phyloP scores from a whole-genome alignment of 2,329 filamentous ascomycete species.

The Drechslerella coelobrocha region DNA sequence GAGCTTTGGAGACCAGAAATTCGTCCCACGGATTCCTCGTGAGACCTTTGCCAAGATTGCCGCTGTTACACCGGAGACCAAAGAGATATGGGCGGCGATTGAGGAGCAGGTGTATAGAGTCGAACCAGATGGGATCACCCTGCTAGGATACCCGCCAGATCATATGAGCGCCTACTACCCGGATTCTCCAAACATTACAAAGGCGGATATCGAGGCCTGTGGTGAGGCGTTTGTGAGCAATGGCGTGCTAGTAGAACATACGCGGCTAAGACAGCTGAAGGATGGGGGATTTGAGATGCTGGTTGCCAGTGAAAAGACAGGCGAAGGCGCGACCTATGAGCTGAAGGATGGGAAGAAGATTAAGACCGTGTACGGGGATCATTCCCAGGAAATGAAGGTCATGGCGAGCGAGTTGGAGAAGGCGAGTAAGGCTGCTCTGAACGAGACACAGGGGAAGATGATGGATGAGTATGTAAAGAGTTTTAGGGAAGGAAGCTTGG shows the following conservation, averaged over 20 bases:
- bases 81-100: constrained; percentile 71
- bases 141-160: constrained; percentile 75
- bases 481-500: constrained; percentile 75
- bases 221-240: constrained; percentile 76
- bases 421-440: constrained; percentile 73
- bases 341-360: constrained; percentile 68
- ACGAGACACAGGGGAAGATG: constrained; percentile 77
- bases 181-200: constrained; percentile 74
- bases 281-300: constrained; percentile 73
- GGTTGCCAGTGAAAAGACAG: constrained; percentile 56
- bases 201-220: constrained; percentile 75
- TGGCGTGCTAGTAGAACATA: constrained; percentile 76
- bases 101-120: constrained; percentile 75
- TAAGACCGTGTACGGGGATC: constrained; percentile 76
- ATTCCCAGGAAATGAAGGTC: constrained; percentile 73
- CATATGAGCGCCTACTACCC: constrained; percentile 86
- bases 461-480: constrained; percentile 75
- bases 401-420: constrained; percentile 72
- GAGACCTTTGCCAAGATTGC: constrained; percentile 71
- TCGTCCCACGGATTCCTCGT: constrained; percentile 74
- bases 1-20: constrained; percentile 81
- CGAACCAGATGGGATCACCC: constrained; percentile 65
- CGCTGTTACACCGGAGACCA: constrained; percentile 66
- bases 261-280: constrained; percentile 69
- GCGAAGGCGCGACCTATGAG: constrained; percentile 26